phyloP scores from a whole-genome alignment of 2,329 filamentous ascomycete species.

The Arthrinium puccinioides region DNA sequence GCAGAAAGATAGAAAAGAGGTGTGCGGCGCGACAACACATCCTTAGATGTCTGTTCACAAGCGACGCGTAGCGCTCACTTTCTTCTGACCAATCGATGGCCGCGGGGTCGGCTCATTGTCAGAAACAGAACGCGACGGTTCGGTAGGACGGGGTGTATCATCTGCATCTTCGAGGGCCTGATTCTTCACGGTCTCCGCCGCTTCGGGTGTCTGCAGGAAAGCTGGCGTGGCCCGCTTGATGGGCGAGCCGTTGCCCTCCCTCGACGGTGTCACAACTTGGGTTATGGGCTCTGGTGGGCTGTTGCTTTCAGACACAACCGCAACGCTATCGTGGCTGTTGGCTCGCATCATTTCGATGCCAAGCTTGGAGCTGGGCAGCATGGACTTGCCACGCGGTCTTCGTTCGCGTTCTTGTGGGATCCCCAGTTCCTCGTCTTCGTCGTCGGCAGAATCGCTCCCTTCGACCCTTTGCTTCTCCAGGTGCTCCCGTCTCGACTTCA shows the following conservation, averaged over 20 bases:
- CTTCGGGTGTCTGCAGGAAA: slow-evolving; percentile 20
- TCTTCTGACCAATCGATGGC: too few species aligned
- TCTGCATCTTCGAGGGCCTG: slow-evolving; percentile 21
- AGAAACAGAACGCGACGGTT: slow-evolving; percentile 10
- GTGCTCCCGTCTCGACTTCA: slow-evolving; percentile 67
- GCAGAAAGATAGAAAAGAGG: slow-evolving; percentile 1
- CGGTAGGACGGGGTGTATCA: slow-evolving; percentile 35
- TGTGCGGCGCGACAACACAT: too few species aligned
- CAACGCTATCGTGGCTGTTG: slow-evolving; percentile 82
- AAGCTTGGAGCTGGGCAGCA: slow-evolving; percentile 75
- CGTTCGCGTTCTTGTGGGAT: slow-evolving; percentile 25
- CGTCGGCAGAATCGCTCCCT: slow-evolving; percentile 79
- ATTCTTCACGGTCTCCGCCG: slow-evolving; percentile 12
- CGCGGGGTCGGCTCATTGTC: slow-evolving; percentile 35
- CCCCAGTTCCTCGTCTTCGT: slow-evolving; percentile 88
- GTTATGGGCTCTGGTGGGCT: slow-evolving; percentile 38
- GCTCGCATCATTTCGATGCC: slow-evolving; percentile 98
- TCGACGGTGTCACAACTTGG: slow-evolving; percentile 42
- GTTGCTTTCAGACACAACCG: slow-evolving; percentile 41
- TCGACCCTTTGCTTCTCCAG: slow-evolving; percentile 67
- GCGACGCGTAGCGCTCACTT: too few species aligned
- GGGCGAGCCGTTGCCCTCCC: slow-evolving; percentile 27
- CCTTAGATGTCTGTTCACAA: too few species aligned
- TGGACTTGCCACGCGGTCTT: slow-evolving; percentile 38
- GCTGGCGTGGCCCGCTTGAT: slow-evolving; percentile 12